Evolutionary conservation across 768 basidiomycete species (phyloP).

Genomic region (Glaciozyma antarctica): DNA sequence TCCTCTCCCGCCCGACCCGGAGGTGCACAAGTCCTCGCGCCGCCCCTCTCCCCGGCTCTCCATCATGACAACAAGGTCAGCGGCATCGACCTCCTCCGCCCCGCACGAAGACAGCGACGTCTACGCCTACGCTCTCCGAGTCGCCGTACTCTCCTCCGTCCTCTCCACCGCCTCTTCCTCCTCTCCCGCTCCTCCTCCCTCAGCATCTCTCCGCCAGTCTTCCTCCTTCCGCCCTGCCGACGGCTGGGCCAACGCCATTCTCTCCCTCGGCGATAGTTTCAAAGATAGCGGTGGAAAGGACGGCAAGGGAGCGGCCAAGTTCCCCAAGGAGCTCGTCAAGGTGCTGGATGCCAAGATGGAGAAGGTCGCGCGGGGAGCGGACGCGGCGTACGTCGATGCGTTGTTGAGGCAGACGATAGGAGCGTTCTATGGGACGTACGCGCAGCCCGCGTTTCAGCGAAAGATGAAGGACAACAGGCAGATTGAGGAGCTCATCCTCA

Average conservation of each 20-base stretch:
- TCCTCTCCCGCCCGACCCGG: no score
- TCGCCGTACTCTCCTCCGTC: conserved; percentile 1
- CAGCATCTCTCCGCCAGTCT: background rate
- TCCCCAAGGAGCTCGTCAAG: conserved; percentile 87
- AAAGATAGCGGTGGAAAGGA: conserved; percentile 14
- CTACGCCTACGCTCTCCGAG: conserved; percentile 1
- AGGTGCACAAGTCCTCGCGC: background rate
- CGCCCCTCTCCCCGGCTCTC: background rate
- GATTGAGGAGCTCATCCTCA: conserved; percentile 92
- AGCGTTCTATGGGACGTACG: conserved; percentile 82
- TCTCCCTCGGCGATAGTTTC: conserved; percentile 27
- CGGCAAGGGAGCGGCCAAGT: conserved; percentile 37
- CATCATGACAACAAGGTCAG: background rate
- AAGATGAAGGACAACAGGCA: conserved; percentile 95
- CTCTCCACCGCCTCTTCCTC: conserved; percentile 3
- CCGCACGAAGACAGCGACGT: conserved; percentile 5
- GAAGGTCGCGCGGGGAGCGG: conserved; percentile 86
- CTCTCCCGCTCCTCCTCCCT: conserved; percentile 1
- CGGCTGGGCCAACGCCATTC: conserved; percentile 25
- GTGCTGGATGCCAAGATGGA: conserved; percentile 80
- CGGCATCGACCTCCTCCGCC: background rate
- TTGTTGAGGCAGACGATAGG: conserved; percentile 80
- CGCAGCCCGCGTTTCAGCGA: conserved; percentile 69
- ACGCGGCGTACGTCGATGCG: conserved; percentile 56
- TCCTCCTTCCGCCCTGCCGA: conserved; percentile 13